Conservation (phyloP, 2,329 filamentous ascomycete species). For the Cladorrhinum sp. region DNA sequence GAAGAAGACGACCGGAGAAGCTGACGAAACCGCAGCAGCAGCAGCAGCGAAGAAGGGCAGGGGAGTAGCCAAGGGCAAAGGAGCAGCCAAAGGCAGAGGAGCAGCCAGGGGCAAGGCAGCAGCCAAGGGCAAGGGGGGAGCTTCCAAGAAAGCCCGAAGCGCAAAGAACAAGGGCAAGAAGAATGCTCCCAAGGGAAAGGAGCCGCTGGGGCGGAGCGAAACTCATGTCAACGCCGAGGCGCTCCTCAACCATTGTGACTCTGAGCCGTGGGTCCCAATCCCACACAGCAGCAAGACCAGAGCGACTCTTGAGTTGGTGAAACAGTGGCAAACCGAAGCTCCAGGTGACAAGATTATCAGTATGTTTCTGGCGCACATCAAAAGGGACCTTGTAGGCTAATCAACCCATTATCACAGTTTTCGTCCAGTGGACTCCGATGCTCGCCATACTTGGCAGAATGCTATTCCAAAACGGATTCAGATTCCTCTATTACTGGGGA, state of each 20-base stretch:
- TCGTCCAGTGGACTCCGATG: constrained; percentile 17
- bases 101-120: not conserved
- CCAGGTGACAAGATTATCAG: constrained; percentile 22
- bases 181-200: not conserved
- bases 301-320: constrained; percentile 9
- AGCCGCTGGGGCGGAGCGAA: not conserved
- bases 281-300: constrained; percentile 19
- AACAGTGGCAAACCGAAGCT: constrained; percentile 13
- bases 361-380: not conserved
- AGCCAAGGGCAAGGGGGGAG: not conserved
- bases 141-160: not conserved
- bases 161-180: not conserved
- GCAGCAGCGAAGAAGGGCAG: not conserved
- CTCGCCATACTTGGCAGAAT: constrained; percentile 13
- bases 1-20: not conserved
- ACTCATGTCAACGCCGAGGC: not conserved
- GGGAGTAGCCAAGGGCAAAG: not conserved
- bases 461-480: constrained; percentile 14
- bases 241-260: constrained; percentile 13
- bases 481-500: constrained; percentile 20
- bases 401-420: constrained; percentile 8
- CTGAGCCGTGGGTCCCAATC: constrained; percentile 13
- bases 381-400: not conserved
- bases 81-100: not conserved
- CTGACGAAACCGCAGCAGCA: not conserved